Evolutionary conservation across 345 rosid genomes (phyloP), one percentile per base, ranked within the genome.

Genomic region (Salix viminalis): DNA sequence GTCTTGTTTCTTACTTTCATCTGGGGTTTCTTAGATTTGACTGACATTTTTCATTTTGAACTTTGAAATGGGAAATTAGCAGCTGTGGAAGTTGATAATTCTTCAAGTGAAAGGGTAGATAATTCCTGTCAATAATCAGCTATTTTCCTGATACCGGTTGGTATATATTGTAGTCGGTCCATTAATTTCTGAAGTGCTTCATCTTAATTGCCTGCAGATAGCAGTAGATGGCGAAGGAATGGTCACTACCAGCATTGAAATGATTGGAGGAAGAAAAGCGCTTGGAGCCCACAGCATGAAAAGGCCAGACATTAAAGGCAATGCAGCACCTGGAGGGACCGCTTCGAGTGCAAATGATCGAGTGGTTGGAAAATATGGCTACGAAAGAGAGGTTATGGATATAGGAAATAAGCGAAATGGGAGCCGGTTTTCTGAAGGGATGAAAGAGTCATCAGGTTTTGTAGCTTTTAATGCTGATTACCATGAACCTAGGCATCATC

Each of bases 391-490:
- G n/a, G 67, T 26, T 30, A 28, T n/a, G 41, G 9, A 58, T 46
- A 46, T 14, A 32, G 52, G 23, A 16, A 52, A 73, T 32, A 60
- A 79, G 65, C 50, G 54, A 81, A 71, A 42, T 0, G 74, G 7
- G 23, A 34, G 19, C 4, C 39, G 44, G 60, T 23, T 71, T 30
- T 18, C 69, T 58, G 75, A 81, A 73, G 85, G 77, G 70, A 75
- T 21, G 60, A 88, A 79, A 32, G 86, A 82, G 6, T 82, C 77
- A 46, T 82, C 77, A 46, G 91, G 85, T 74, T 87, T 91, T 71
- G 90, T 87, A n/a, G 90, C 90, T 77, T 89, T 84, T 76, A 89
- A 77, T 82, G 91, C 90, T 52, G 97, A 92, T 84, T 92, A 92
- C 78, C 87, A 83, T 86, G 54, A 82, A 64, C 89, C 94, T 34